phyloP scores from a whole-genome alignment of 352 stramenopile species.

The Globisporangium cylindrosporum region DNA sequence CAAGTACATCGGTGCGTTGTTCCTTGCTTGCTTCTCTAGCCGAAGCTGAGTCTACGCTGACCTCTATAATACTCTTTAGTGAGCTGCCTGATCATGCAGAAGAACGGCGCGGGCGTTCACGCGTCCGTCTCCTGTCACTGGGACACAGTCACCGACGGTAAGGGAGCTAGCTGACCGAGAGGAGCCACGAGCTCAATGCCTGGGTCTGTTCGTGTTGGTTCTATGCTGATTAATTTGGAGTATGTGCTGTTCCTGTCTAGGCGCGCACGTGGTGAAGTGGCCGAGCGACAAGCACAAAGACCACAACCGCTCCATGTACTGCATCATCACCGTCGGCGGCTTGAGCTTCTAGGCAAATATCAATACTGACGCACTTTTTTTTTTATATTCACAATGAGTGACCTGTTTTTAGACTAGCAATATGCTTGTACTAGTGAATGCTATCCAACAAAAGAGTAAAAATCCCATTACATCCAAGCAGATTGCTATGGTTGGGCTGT shows the following conservation, averaged over 20 bases:
- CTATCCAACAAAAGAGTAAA: too few relatives aligned
- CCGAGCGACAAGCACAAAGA: constrained; percentile 90
- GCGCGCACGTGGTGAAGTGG: constrained; percentile 84
- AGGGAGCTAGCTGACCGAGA: background rate
- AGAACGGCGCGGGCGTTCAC: constrained; percentile 91
- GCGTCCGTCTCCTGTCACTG: constrained; percentile 87
- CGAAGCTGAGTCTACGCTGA: constrained; percentile 7
- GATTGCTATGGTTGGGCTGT: too few relatives aligned
- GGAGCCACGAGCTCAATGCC: background rate
- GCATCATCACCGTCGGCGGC: constrained; percentile 83
- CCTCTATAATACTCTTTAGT: constrained; percentile 24
- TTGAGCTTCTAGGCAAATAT: constrained; percentile 45
- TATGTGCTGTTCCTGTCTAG: constrained; percentile 21
- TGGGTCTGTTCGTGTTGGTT: background rate
- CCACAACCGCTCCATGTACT: constrained; percentile 88
- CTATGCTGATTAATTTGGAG: background rate
- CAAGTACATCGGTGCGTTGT: constrained; percentile 82
- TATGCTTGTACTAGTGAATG: too few relatives aligned
- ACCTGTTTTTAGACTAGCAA: too few relatives aligned
- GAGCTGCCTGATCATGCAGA: constrained; percentile 92
- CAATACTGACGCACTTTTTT: too few relatives aligned
- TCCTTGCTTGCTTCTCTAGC: background rate
- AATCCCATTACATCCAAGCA: too few relatives aligned
- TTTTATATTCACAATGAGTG: too few relatives aligned
- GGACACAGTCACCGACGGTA: constrained; percentile 90